Base-by-base conservation (phyloP, 805 yeast species). In the Yamadazyma kitorensis region DNA sequence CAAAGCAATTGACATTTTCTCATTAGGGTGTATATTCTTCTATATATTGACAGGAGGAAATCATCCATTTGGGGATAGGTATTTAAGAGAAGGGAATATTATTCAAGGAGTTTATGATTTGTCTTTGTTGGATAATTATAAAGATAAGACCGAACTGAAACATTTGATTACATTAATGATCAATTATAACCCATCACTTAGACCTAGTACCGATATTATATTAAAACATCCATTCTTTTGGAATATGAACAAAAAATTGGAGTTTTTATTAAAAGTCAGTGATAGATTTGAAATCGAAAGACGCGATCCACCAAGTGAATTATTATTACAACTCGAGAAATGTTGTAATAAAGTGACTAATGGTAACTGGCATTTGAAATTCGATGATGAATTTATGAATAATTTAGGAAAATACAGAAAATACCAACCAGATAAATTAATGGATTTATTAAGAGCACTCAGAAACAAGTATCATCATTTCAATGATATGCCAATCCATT, bases 1-100 rank as follows among this genome's bases (percentile, higher is more conserved):
- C 0, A 75, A 89, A 44, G 88, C 96, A 0, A 85, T 93, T 35
- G 99, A 93, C 58, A 84, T 93, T 4, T 93, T 93, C 53, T 86
- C 97, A 0, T 65, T 91, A 41, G 99, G 99, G 0, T 93, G 98
- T 61, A 89, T 93, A 1, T 93, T 86, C 52, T 91, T 76, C 54
- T 93, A 88, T 51, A 82, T 89, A 24, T 60, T 93, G 23, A 73
- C 95, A 0, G 76, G 76, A 11, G 98, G 98, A 0, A 54, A 59
- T 6, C 99, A 93, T 66, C 98, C 99, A 4, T 93, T 86, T 64
- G 99, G 99, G n/a, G 93, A 85, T 49, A 68, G 86, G 29, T 87
- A 86, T 49, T 55, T 82, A 48, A 72, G 98, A 35, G 98, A 93
- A 51, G 93, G 85, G 9, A 89, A 93, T 51, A 88, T 93, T 12